Conservation (phyloP, 768 basidiomycete genomes). For the Mycena metata region DNA sequence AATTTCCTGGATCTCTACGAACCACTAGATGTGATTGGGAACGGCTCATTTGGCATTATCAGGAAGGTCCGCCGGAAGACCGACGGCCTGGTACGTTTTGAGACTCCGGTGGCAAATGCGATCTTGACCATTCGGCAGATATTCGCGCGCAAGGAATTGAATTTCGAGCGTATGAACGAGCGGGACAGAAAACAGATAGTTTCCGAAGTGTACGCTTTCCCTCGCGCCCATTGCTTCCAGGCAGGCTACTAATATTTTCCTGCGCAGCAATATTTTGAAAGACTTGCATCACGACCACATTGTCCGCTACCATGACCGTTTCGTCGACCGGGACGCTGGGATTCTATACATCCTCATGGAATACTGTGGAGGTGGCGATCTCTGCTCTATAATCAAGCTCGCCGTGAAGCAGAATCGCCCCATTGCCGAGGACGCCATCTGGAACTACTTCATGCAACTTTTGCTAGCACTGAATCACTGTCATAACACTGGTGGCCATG, state of each 20-base stretch:
- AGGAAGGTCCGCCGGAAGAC: slow-evolving; percentile 90
- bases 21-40: slow-evolving; percentile 92
- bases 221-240: slow-evolving; percentile 30
- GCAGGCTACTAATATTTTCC: slow-evolving; percentile 7
- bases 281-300: slow-evolving; percentile 96
- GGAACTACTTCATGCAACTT: slow-evolving; percentile 97
- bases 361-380: slow-evolving; percentile 97
- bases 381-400: slow-evolving; percentile 89
- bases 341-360: slow-evolving; percentile 99
- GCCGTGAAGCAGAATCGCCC: slow-evolving; percentile 75
- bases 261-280: slow-evolving; percentile 91
- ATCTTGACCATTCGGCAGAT: slow-evolving; percentile 57
- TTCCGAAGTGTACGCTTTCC: slow-evolving; percentile 96
- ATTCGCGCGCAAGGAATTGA: slow-evolving; percentile 94
- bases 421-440: slow-evolving; percentile 93
- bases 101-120: slow-evolving; percentile 21
- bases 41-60: slow-evolving; percentile 98
- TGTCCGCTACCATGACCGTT: slow-evolving; percentile 93
- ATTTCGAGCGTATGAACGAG: slow-evolving; percentile 97
- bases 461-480: slow-evolving; percentile 91
- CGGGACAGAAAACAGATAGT: slow-evolving; percentile 97
- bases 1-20: slow-evolving; percentile 86
- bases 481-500: slow-evolving; percentile 82
- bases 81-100: slow-evolving; percentile 80
- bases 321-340: slow-evolving; percentile 90